Percentiles rank a stretch among this genome's conserved stretches.
Conservation (phyloP, 2,329 filamentous ascomycete genomes). For the Pseudopithomyces chartarum region DNA sequence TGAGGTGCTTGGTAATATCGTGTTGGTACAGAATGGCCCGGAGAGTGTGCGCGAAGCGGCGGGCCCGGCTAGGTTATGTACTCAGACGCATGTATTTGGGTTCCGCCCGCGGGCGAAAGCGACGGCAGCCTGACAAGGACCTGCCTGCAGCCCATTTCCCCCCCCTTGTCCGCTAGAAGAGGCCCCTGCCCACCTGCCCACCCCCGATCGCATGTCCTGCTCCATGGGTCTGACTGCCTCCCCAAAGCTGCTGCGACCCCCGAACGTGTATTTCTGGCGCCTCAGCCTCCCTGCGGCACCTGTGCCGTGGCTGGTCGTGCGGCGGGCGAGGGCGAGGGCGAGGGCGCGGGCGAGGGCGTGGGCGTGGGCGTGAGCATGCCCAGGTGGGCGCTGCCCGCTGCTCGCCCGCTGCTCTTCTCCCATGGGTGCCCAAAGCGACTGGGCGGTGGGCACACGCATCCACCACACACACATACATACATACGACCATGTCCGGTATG, state of each 20-base stretch:
- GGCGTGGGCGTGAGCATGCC: no score
- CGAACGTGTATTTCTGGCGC: slow-evolving; percentile 20
- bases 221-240: slow-evolving; percentile 35
- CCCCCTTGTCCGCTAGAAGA: slow-evolving; percentile 20
- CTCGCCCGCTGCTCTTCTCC: neutral
- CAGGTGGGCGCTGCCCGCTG: neutral
- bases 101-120: slow-evolving; percentile 6
- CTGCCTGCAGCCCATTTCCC: slow-evolving; percentile 15
- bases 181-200: slow-evolving; percentile 17
- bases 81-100: neutral
- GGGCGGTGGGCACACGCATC: slow-evolving; percentile 20
- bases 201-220: slow-evolving; percentile 31
- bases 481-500: neutral
- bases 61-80: slow-evolving; percentile 4
- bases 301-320: slow-evolving; percentile 11
- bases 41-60: slow-evolving; percentile 13
- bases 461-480: no score
- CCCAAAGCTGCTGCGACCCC: slow-evolving; percentile 21
- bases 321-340: no score
- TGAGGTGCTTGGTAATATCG: slow-evolving; percentile 33
- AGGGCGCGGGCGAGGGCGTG: no score
- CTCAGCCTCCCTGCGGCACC: slow-evolving; percentile 15
- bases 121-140: slow-evolving; percentile 1
- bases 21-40: slow-evolving; percentile 3
- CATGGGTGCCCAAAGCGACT: slow-evolving; percentile 14